These are phyloP conservation scores for Bipolaris oryzae DNA, from an alignment of 2,329 filamentous ascomycete genomes.

Conservation along the genomic window DNA sequence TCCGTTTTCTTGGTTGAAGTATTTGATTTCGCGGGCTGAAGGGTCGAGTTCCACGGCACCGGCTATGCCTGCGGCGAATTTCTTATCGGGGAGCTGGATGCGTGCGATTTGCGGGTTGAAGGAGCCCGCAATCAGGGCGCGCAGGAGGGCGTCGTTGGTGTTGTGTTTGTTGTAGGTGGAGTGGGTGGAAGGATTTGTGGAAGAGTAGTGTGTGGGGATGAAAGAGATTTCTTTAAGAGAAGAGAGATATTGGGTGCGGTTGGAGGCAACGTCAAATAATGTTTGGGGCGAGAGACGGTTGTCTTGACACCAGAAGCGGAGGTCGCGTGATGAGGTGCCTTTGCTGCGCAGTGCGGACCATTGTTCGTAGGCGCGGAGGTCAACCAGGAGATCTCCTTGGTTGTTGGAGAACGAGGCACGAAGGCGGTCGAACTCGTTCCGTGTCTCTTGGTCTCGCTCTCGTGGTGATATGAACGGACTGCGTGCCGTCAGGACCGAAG, in stretches of 20 bases:
- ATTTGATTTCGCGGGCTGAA: slow-evolving; percentile 89
- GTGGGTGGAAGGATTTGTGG: slow-evolving; percentile 33
- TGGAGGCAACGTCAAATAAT: slow-evolving; percentile 85
- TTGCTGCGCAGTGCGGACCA: slow-evolving; percentile 74
- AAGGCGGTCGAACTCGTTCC: slow-evolving; percentile 80
- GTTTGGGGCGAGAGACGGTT: slow-evolving; percentile 86
- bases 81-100: slow-evolving; percentile 94
- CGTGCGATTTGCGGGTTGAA: slow-evolving; percentile 82
- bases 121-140: slow-evolving; percentile 57
- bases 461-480: slow-evolving; percentile 86
- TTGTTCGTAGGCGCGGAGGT: slow-evolving; percentile 80
- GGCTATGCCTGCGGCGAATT: slow-evolving; percentile 84
- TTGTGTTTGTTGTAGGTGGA: slow-evolving; percentile 56
- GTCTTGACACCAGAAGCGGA: slow-evolving; percentile 79
- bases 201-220: slow-evolving; percentile 56
- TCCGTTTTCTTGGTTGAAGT: slow-evolving; percentile 65
- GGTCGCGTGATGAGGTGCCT: slow-evolving; percentile 61
- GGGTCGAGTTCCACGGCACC: slow-evolving; percentile 93
- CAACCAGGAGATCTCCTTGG: slow-evolving; percentile 87
- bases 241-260: slow-evolving; percentile 81
- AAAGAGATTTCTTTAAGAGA: slow-evolving; percentile 88
- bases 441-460: slow-evolving; percentile 80
- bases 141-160: slow-evolving; percentile 53
- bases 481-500: slow-evolving; percentile 86
- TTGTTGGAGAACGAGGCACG: slow-evolving; percentile 74